These are phyloP conservation scores for Umbelopsis sp. DNA, from an alignment of 192 early-diverging fungal species.

Conservation along the genomic window DNA sequence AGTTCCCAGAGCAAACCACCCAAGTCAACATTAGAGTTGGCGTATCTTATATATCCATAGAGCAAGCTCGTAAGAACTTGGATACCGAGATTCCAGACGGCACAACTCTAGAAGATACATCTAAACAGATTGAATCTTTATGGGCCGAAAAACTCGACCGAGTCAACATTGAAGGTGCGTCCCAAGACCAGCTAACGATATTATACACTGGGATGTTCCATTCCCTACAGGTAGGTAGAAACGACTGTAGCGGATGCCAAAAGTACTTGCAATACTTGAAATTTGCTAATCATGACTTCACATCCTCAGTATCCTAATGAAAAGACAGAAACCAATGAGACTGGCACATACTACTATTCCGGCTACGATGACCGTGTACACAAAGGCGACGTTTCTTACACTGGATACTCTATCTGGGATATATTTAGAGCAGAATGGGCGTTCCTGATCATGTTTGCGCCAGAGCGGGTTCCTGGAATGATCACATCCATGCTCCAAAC, in stretches of 20 bases:
- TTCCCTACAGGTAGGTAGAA: constrained; percentile 10
- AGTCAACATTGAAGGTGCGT: constrained; percentile 5
- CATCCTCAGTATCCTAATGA: not conserved
- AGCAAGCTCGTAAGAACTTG: constrained; percentile 2
- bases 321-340: not conserved
- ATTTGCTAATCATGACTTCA: too few species aligned
- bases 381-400: not conserved
- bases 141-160: constrained; percentile 6
- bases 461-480: not conserved
- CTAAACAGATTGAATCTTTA: not conserved
- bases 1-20: not conserved
- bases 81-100: constrained; percentile 3
- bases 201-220: constrained; percentile 3
- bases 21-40: constrained; percentile 5
- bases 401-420: constrained; percentile 3
- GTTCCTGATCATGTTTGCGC: not conserved
- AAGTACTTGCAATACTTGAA: too few species aligned
- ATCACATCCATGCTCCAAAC: constrained; percentile 6
- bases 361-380: not conserved
- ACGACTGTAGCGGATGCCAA: too few species aligned
- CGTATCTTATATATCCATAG: not conserved
- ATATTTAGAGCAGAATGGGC: constrained; percentile 10
- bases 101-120: not conserved
- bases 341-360: constrained; percentile 4
- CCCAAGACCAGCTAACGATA: not conserved